Evolutionary conservation across 805 yeast species (phyloP).

Genomic region (Saturnispora halmiae): DNA sequence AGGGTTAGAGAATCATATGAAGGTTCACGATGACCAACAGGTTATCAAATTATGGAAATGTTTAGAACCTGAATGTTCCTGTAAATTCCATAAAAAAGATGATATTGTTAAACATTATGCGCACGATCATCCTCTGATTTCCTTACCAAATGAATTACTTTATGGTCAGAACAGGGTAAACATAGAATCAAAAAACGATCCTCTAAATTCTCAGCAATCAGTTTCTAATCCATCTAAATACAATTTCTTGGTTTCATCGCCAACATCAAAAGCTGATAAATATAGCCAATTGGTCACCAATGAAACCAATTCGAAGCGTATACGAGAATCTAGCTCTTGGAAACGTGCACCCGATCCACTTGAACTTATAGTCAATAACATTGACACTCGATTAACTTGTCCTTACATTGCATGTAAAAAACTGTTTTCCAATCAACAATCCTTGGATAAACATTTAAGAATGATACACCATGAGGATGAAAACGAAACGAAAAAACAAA

Average conservation of each 20-base stretch:
- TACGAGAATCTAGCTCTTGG: constrained; percentile 4
- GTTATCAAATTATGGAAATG: constrained; percentile 63
- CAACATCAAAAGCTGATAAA: neutral
- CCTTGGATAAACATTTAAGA: constrained; percentile 39
- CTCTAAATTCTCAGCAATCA: neutral
- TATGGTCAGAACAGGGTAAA: constrained; percentile 11
- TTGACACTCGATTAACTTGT: constrained; percentile 34
- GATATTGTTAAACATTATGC: constrained; percentile 51
- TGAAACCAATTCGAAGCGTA: neutral
- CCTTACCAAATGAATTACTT: constrained; percentile 14
- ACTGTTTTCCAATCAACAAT: constrained; percentile 41
- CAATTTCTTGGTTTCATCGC: neutral
- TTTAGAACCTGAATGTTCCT: constrained; percentile 36
- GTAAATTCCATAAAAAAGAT: constrained; percentile 45
- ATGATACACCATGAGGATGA: constrained; percentile 2
- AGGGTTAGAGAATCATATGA: constrained; percentile 68
- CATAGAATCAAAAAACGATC: neutral
- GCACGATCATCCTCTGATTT: constrained; percentile 28
- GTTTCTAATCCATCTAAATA: neutral
- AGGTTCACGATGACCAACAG: constrained; percentile 48
- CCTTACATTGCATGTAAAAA: constrained; percentile 44
- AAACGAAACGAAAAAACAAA: neutral
- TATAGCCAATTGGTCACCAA: neutral
- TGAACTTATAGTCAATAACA: constrained; percentile 32
- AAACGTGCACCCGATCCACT: constrained; percentile 10